Base-by-base conservation (phyloP, 2,329 filamentous ascomycete genomes). In the Aspergillus pseudoglaucus region DNA sequence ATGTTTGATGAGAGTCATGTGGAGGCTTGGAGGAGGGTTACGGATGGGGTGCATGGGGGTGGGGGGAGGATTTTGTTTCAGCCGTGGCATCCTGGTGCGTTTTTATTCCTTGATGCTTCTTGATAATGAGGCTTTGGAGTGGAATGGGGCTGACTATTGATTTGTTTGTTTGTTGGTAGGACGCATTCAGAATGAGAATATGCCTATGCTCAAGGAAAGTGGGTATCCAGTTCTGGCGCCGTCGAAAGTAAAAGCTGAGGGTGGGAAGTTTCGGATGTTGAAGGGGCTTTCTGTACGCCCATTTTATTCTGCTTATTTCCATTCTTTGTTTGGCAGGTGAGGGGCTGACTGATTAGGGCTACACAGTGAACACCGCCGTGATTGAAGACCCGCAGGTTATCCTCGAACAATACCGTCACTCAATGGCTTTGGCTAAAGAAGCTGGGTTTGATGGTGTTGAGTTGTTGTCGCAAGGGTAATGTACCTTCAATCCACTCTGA, bases 51-150 rank as follows among this genome's bases (percentile, higher is more conserved):
- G 15, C 59, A 61, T 35, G 5, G 42, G 7, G 52, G 52, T n/a
- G 53, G 52, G 3, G 56, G 56, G 7, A 51, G 49, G 25, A 57
- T 62, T 14, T 56, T 55, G 35, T 52, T 56, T 23, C 59, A 62
- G 44, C 47, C 55, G 4, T 62, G 59, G 57, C 57, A 62, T 49
- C 40, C 54, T 38, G 58, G 57, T 52, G 6, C 17, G 20, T 25
- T n/a, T 17, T 6, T n/a, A 20, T n/a, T n/a, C 33, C 33, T 15
- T 17, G 14, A 23, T 20, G 20, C 20, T 20, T 20, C 20, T 20
- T 20, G 20, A 20, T 4, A 20, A 4, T 20, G 20, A 20, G 20
- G 20, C 20, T 20, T 3, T 20, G 20, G 3, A 20, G 3, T 20
- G 20, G 4, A 20, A 23, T 37, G 14, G 14, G 33, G 10, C 6